Percentiles rank a stretch among this genome's conserved stretches.
These are phyloP conservation scores for Ustilago sp. DNA, from an alignment of 1,284 basidiomycete species.

Conservation along the genomic window DNA sequence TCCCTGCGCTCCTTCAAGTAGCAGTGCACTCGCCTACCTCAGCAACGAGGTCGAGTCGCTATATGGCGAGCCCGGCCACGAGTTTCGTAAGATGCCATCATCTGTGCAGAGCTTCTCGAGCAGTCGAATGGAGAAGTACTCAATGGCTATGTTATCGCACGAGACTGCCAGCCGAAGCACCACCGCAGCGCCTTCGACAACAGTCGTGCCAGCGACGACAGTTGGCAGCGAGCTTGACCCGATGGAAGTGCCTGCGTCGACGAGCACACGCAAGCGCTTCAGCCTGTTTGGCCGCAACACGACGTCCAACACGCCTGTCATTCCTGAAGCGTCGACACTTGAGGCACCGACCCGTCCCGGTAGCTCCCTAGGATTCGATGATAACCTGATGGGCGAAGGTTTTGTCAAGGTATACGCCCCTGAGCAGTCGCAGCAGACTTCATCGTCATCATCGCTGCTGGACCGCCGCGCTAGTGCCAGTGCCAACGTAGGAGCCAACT, in stretches of 20 bases:
- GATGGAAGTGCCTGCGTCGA: not conserved
- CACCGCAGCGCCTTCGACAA: not conserved
- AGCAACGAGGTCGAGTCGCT: conserved; percentile 30
- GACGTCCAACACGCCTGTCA: conserved; percentile 20
- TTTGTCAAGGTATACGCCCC: not conserved
- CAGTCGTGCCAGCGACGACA: not conserved
- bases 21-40: conserved; percentile 26
- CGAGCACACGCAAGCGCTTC: conserved; percentile 26
- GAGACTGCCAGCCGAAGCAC: conserved; percentile 7
- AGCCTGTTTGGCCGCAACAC: conserved; percentile 36
- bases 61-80: conserved; percentile 11
- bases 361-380: conserved; percentile 27
- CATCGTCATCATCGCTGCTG: conserved; percentile 12
- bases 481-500: conserved; percentile 4
- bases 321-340: conserved; percentile 9
- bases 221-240: conserved; percentile 10
- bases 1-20: conserved; percentile 7
- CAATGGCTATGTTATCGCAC: not conserved
- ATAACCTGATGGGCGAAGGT: conserved; percentile 7
- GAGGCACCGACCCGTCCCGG: conserved; percentile 16
- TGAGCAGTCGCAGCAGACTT: not conserved
- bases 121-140: conserved; percentile 30
- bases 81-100: conserved; percentile 15
- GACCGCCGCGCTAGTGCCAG: conserved; percentile 32
- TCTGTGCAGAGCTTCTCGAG: conserved; percentile 15